Evolutionary conservation across 768 basidiomycete genomes (phyloP), one percentile per base, ranked within the genome.

Genomic region (Tremella yokohamensis): DNA sequence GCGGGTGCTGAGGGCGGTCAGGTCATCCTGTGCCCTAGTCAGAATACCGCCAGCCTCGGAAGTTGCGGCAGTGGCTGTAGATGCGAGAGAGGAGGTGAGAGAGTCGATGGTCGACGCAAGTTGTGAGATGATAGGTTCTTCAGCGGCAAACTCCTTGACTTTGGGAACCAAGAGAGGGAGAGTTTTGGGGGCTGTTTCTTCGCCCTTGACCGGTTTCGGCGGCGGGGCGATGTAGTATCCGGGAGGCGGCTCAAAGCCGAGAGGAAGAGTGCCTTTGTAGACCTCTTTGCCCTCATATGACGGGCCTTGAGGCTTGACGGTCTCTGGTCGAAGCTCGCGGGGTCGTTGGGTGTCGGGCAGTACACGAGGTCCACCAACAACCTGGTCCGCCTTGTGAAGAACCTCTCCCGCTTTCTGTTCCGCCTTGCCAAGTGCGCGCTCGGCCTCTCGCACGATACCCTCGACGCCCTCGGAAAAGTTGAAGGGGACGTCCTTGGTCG

Each of bases 191-290:
- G 70, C 66, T 13, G 73, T 64, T 12, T 74, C 68, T 29, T 65
- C 58, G 2, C 54, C 60, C 9, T 47, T 49, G n/a, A 56, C 54
- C n/a, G 66, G 37, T 18, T 49, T 63, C 18, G 61, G 40, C 6
- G 70, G 63, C n/a, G 61, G 54, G 49, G 67, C 52, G 39, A 85
- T 82, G 56, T 82, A 80, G 75, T 84, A 97, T 18, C 94, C 94
- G 20, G 90, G 90, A 34, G 94, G 93, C 9, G 87, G 90, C 76
- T 97, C 92, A 74, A 89, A 90, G 12, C 92, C 94, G 51, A 99
- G 78, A n/a, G 94, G 96, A 20, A 98, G 80, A 15, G 77, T 68
- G 16, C 78, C 82, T 45, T 79, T 77, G 71, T 94, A 94, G 18
- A 87, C 49, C 55, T 75, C 62, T 50, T 76, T 69, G 20, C 70